Conservation (phyloP, 257 asterid genomes). For the Solanum okadae region DNA sequence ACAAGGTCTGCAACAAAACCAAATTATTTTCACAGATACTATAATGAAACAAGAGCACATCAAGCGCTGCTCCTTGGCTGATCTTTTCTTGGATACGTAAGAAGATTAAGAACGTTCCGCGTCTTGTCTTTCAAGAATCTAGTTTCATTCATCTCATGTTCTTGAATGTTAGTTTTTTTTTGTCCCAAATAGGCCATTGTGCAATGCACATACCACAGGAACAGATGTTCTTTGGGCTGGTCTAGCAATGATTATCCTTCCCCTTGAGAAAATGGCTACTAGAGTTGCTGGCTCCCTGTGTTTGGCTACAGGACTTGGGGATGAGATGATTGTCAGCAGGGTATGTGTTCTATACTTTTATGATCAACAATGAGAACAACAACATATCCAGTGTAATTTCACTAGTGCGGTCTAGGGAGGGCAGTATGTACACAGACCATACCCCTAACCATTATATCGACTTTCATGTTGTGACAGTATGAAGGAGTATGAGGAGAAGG, state of each 20-base stretch:
- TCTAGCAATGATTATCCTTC: conserved; percentile 83
- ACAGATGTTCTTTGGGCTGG: conserved; percentile 99
- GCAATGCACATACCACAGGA: conserved; percentile 97
- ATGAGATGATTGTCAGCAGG: conserved; percentile 87
- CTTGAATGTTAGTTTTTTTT: neutral
- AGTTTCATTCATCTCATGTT: neutral
- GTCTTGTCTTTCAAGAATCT: neutral
- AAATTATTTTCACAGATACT: conserved; percentile 78
- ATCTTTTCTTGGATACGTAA: conserved; percentile 89
- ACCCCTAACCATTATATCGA: neutral
- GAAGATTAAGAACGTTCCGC: neutral
- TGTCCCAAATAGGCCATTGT: conserved; percentile 52
- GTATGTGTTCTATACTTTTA: conserved; percentile 22
- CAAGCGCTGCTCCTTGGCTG: conserved; percentile 82
- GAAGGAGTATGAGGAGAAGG: conserved; percentile 91
- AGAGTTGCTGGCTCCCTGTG: conserved; percentile 98
- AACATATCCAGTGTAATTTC: neutral
- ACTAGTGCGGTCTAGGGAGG: neutral
- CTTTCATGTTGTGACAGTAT: conserved; percentile 25
- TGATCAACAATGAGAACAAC: neutral
- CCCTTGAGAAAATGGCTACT: conserved; percentile 99
- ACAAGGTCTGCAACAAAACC: conserved; percentile 88
- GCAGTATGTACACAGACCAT: neutral
- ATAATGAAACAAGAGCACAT: conserved; percentile 92
- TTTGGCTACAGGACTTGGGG: conserved; percentile 94